Percentiles rank a stretch among this genome's conserved stretches.
Evolutionary conservation across 306 rosid species (phyloP).

Genomic region (Delonix regia): DNA sequence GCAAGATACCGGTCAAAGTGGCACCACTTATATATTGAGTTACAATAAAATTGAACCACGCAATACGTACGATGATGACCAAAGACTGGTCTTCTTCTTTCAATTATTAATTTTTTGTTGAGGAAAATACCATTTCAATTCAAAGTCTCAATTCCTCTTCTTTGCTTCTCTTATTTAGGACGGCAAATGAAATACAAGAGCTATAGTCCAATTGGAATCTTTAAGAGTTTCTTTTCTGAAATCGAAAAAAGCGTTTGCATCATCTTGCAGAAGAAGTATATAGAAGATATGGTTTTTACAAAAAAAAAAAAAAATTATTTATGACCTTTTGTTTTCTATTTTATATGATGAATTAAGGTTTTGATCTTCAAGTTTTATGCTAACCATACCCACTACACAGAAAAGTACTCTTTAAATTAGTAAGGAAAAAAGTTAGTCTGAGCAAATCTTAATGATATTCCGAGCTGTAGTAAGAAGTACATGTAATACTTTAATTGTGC

Average conservation of each 20-base stretch:
- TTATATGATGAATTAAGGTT: too few relatives aligned
- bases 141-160: neutral
- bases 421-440: too few relatives aligned
- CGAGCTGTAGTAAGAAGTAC: too few relatives aligned
- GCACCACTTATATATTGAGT: too few relatives aligned
- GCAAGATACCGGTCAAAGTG: too few relatives aligned
- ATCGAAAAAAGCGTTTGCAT: neutral
- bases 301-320: too few relatives aligned
- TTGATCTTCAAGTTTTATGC: too few relatives aligned
- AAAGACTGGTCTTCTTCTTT: neutral
- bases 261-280: neutral
- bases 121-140: neutral
- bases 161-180: neutral
- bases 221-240: neutral
- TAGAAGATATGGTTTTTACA: too few relatives aligned
- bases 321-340: too few relatives aligned
- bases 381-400: too few relatives aligned
- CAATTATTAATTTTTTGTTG: neutral
- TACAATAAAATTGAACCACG: neutral
- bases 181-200: conserved; percentile 7
- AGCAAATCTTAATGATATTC: too few relatives aligned
- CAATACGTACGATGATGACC: neutral
- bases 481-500: neutral
- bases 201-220: conserved; percentile 18
- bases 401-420: too few relatives aligned